Percentiles rank a stretch among this genome's conserved stretches.
Evolutionary conservation across 2,329 filamentous ascomycete species (phyloP).

Genomic region (Diaporthe sp.): DNA sequence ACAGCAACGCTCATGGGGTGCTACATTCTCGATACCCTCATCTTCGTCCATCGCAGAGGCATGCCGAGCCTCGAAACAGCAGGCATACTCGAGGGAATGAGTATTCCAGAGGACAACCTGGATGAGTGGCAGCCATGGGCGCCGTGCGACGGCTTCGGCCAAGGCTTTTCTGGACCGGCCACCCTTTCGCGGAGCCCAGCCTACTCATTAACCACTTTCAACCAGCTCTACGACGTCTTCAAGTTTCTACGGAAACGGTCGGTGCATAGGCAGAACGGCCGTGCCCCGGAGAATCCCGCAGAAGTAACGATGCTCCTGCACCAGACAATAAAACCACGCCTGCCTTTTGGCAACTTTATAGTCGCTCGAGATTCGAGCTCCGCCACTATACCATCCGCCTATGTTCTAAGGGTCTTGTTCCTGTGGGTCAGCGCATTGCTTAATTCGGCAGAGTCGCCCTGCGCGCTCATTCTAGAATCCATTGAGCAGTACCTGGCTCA

Average conservation of each 20-base stretch:
- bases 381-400: constrained; percentile 47
- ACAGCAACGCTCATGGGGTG: constrained; percentile 65
- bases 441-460: constrained; percentile 39
- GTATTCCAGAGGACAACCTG: constrained; percentile 74
- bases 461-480: constrained; percentile 44
- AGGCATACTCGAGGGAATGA: constrained; percentile 59
- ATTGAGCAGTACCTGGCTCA: constrained; percentile 44
- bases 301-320: constrained; percentile 42
- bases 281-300: constrained; percentile 23
- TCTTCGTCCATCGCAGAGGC: constrained; percentile 65
- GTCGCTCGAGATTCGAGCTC: constrained; percentile 41
- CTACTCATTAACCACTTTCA: constrained; percentile 58
- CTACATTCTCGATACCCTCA: constrained; percentile 72
- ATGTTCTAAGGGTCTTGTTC: constrained; percentile 46
- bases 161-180: constrained; percentile 41
- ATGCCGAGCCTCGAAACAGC: constrained; percentile 63
- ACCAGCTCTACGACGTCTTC: constrained; percentile 57
- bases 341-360: constrained; percentile 46
- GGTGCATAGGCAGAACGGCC: constrained; percentile 34
- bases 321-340: constrained; percentile 42
- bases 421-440: constrained; percentile 46
- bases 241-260: constrained; percentile 50
- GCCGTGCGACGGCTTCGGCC: constrained; percentile 60
- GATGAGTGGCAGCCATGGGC: constrained; percentile 84
- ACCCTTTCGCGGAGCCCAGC: constrained; percentile 48